Evolutionary conservation across 139 green algal species (phyloP), one percentile per base, ranked within the genome.

Genomic region (Volvox reticuliferus): DNA sequence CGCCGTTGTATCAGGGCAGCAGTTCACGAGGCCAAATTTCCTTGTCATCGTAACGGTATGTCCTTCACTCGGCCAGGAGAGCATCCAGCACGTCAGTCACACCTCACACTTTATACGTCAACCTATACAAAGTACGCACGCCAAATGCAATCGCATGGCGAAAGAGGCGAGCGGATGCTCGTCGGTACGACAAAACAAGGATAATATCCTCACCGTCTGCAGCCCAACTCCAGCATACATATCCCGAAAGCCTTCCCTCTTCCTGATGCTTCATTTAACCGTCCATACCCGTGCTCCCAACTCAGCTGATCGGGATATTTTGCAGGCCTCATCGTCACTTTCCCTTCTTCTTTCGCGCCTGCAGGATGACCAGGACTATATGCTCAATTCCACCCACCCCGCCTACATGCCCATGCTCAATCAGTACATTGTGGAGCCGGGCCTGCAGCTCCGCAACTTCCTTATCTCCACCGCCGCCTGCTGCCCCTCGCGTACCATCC

Each of bases 371-470:
- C 85, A 89, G 85, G 85, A 89, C 71, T 83, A 89, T 26, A 73
- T 89, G 85, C 44, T 89, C 85, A 89, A 89, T 69, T 76, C 44
- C n/a, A 89, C 85, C 1, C 85, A 89, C 85, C 85, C 71, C 6
- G 21, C 19, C n/a, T 89, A 89, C 85, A 89, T 89, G 85, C 85
- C 85, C 0, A 30, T 28, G 12, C 35, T 88, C 24, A 80, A 79
- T 22, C 12, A 33, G 3, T 22, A 33, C 22, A 24, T 88, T 1
- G 83, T 71, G 35, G 67, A 79, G 16, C 24, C 12, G 35, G 86
- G 86, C 55, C 75, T 90, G 73, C 75, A 90, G 75, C 76, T 91
- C 32, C 87, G 87, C 62, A 86, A 91, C 62, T 91, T 91, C 76
- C 33, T 86, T 6, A 68, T 86, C 32, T 79, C 76, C 76, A 91